Base-by-base conservation (phyloP, 1,139 yeast species). In the Pneumocystis oryctolagi region DNA sequence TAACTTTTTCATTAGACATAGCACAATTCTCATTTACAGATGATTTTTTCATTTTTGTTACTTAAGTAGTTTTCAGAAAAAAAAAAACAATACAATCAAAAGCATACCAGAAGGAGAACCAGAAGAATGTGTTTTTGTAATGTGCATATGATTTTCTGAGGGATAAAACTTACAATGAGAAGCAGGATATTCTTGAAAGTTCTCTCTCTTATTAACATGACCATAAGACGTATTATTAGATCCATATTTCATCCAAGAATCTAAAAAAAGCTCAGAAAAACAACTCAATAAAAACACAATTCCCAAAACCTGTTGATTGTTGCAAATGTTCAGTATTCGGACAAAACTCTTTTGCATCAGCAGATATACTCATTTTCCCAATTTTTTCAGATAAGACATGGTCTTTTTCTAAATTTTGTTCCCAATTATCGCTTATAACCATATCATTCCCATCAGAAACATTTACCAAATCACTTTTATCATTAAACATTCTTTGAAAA, bases 1-100 rank as follows among this genome's bases (percentile, higher is more conserved):
- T 62, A 1, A 62, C 47, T 18, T 64, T 61, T 31, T 61, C 61
- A 14, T 53, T n/a, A 2, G 40, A 16, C 14, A 18, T 16, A 37
- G 9, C 16, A 37, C 40, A 16, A 14, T 14, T 5, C 16, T 16
- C 18, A 37, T 37, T 18, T 8, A 16, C 40, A 1, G 18, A 37
- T 14, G 12, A 16, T 14, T 37, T 37, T 37, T 14, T 5, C 14
- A 37, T 37, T 37, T 2, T 5, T 8, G 40, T 14, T 37, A 5
- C 5, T 37, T 37, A 2, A 37, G 18, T 2, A 16, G 4, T 37
- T 5, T 5, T 32, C 8, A 32, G 35, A 5, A 37, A 16, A 37
- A 14, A 37, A 37, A 37, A 37, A 16, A 16, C 3, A 37, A 37
- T 16, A 37, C 4, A 9, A 37, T 14, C 18, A 37, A 37, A 37